Percentiles rank a stretch among this genome's conserved stretches.
phyloP scores from a whole-genome alignment of 176 grass and related monocot species.

The Ananas comosus region DNA sequence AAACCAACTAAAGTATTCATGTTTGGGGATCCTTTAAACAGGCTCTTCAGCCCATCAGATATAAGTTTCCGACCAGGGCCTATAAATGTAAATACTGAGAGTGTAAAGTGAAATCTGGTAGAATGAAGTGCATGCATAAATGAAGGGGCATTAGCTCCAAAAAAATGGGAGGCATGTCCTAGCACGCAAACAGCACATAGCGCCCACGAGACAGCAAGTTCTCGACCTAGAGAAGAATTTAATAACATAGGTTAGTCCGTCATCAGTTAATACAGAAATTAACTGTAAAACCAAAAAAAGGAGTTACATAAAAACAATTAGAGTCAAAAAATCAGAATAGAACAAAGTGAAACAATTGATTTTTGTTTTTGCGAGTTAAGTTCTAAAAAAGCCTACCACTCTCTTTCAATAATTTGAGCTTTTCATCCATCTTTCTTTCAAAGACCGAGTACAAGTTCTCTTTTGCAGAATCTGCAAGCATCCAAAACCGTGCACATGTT shows the following conservation, averaged over 20 bases:
- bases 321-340: neutral
- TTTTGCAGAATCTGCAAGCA: constrained; percentile 60
- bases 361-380: neutral
- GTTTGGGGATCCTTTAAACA: constrained; percentile 74
- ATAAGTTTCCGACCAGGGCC: constrained; percentile 84
- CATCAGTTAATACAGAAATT: neutral
- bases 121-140: constrained; percentile 70
- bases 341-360: neutral
- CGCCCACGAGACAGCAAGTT: constrained; percentile 95
- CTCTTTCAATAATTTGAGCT: constrained; percentile 71
- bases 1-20: constrained; percentile 96
- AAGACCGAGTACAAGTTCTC: constrained; percentile 47
- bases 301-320: neutral
- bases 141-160: constrained; percentile 44
- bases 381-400: constrained; percentile 45
- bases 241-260: constrained; percentile 6
- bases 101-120: constrained; percentile 80
- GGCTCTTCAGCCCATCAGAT: constrained; percentile 63
- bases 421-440: constrained; percentile 89
- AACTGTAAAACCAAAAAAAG: neutral
- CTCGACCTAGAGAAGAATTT: constrained; percentile 54
- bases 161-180: constrained; percentile 78
- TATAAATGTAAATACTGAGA: constrained; percentile 88
- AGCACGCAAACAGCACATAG: constrained; percentile 81
- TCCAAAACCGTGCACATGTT: neutral